Percentiles rank a stretch among this genome's conserved stretches.
These are phyloP conservation scores for Trichophyton simii DNA, from an alignment of 2,329 filamentous ascomycete species.

Conservation along the genomic window DNA sequence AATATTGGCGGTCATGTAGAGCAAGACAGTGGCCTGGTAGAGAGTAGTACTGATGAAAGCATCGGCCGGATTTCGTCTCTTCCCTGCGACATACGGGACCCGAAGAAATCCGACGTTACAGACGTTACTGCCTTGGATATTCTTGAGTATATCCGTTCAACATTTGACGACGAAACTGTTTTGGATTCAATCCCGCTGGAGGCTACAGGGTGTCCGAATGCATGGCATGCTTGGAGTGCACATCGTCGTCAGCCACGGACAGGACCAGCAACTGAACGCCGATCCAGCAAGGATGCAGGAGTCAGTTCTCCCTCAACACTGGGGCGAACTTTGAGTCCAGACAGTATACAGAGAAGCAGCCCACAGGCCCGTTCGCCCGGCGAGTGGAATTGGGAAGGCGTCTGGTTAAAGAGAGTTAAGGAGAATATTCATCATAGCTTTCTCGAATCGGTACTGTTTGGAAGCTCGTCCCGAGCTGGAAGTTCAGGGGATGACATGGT, in stretches of 20 bases:
- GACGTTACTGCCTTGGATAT: constrained; percentile 48
- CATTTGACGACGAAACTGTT: constrained; percentile 65
- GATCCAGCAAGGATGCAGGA: constrained; percentile 1
- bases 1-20: background rate
- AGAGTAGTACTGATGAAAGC: background rate
- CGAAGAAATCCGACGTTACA: background rate
- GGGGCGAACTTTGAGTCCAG: constrained; percentile 6
- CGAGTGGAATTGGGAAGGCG: constrained; percentile 96
- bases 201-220: constrained; percentile 76
- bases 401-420: constrained; percentile 83
- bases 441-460: constrained; percentile 68
- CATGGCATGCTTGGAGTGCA: constrained; percentile 86
- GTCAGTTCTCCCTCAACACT: background rate
- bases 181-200: constrained; percentile 69
- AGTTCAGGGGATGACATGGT: constrained; percentile 49
- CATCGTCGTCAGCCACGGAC: constrained; percentile 39
- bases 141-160: constrained; percentile 65
- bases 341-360: constrained; percentile 33
- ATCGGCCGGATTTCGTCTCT: background rate
- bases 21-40: background rate
- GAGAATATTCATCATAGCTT: constrained; percentile 65
- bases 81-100: background rate
- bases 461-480: constrained; percentile 41
- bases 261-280: background rate
- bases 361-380: constrained; percentile 48